Percentiles rank a stretch among this genome's conserved stretches.
Conservation (phyloP, 108 stramenopile genomes). For the Discostella stelligeroides region DNA sequence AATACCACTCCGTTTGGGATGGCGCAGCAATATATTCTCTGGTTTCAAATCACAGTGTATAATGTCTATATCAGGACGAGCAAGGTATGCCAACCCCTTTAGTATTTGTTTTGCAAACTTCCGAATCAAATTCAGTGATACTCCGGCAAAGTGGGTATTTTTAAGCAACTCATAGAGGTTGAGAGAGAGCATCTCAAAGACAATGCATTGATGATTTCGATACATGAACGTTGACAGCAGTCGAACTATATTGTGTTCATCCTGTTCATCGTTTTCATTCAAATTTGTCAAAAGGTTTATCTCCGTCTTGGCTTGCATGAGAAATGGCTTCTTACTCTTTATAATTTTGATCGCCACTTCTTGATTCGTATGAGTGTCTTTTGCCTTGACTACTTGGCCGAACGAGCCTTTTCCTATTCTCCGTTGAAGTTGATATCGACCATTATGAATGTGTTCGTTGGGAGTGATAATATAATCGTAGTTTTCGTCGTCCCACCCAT, state of each 20-base stretch:
- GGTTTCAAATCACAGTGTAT: conserved; percentile 99
- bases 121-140: conserved; percentile 94
- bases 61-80: conserved; percentile 88
- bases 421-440: conserved; percentile 90
- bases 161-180: conserved; percentile 97
- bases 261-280: conserved; percentile 73
- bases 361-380: conserved; percentile 64
- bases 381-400: conserved; percentile 92
- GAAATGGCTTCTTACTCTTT: conserved; percentile 96
- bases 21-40: conserved; percentile 96
- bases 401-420: conserved; percentile 97
- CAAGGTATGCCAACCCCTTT: conserved; percentile 88
- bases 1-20: conserved; percentile 94
- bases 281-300: conserved; percentile 86
- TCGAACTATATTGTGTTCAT: conserved; percentile 92
- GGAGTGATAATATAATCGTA: conserved; percentile 92
- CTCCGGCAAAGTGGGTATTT: conserved; percentile 96
- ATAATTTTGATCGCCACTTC: conserved; percentile 99
- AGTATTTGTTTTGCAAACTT: conserved; percentile 98
- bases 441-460: conserved; percentile 79
- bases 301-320: conserved; percentile 97
- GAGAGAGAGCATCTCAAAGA: conserved; percentile 97
- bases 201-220: conserved; percentile 93
- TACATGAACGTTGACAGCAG: conserved; percentile 91
- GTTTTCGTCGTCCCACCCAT: conserved; percentile 98